Conservation (phyloP, 805 yeast genomes). For the Metschnikowia chrysomelidarum region DNA sequence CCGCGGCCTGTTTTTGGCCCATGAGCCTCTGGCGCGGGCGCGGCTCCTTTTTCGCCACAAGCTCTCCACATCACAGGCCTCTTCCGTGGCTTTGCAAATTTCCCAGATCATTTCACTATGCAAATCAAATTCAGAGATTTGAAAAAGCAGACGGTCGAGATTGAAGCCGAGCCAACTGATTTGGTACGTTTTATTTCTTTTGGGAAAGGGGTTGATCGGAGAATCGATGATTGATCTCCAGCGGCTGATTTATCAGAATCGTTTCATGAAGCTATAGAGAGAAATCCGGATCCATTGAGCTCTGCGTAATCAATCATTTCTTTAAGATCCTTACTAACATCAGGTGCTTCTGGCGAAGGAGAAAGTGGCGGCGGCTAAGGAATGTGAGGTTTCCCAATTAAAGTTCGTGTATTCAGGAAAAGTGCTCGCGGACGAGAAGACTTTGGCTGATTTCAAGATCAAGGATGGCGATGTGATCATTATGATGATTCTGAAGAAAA, state of each 20-base stretch:
- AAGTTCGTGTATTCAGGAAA: slow-evolving; percentile 92
- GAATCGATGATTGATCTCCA: no score
- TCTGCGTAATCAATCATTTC: no score
- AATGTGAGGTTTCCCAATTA: slow-evolving; percentile 68
- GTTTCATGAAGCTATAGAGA: no score
- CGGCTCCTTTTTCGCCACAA: no score
- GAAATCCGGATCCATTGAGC: no score
- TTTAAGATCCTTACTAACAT: slow-evolving; percentile 9
- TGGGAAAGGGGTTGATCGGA: no score
- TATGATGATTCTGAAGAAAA: slow-evolving; percentile 72
- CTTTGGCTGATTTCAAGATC: slow-evolving; percentile 67
- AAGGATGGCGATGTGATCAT: slow-evolving; percentile 87
- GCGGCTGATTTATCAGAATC: no score
- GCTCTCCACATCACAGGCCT: no score
- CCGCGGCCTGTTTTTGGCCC: no score
- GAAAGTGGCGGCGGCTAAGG: slow-evolving; percentile 64
- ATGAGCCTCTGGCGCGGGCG: no score
- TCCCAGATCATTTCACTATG: no score
- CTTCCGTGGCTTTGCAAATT: no score
- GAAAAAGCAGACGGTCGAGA: slow-evolving; percentile 81
- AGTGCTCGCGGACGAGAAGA: slow-evolving; percentile 80
- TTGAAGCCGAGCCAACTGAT: slow-evolving; percentile 70
- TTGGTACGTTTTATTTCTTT: slow-evolving; percentile 46
- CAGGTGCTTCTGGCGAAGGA: slow-evolving; percentile 67
- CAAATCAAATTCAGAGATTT: slow-evolving; percentile 84